phyloP scores from a whole-genome alignment of 345 rosid genomes.

The Psidium friedrichsthalianum region DNA sequence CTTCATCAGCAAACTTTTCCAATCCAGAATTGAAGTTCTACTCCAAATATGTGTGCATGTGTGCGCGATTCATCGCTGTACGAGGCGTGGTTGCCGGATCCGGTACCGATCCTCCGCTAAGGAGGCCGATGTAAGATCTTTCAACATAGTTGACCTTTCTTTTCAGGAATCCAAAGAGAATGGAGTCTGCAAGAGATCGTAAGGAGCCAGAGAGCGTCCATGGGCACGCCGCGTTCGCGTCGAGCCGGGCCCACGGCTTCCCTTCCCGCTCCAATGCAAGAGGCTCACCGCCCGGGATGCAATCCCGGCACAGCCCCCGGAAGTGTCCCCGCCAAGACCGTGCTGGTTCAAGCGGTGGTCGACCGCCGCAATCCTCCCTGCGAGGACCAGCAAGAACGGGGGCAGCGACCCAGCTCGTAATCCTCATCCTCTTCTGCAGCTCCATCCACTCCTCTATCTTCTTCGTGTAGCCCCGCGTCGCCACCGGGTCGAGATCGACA shows the following conservation, averaged over 20 bases:
- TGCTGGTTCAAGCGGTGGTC: neutral
- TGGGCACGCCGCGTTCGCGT: neutral
- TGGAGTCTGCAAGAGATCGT: neutral
- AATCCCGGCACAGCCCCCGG: neutral
- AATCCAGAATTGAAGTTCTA: neutral
- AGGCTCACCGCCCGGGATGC: neutral
- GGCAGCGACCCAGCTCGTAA: neutral
- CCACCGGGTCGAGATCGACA: conserved; percentile 79
- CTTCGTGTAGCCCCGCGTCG: neutral
- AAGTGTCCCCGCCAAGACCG: neutral
- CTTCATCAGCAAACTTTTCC: neutral
- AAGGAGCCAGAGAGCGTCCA: neutral
- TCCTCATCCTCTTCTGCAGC: neutral
- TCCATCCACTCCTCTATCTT: conserved; percentile 83
- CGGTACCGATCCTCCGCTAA: neutral
- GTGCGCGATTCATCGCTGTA: neutral
- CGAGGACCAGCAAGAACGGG: neutral
- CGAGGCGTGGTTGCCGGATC: neutral
- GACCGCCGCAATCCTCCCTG: neutral
- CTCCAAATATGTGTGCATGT: conserved; percentile 23
- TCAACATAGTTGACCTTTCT: neutral
- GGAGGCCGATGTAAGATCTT: neutral
- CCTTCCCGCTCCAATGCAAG: neutral
- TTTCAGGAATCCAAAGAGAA: neutral
- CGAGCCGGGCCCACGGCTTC: neutral